Evolutionary conservation across 768 basidiomycete species (phyloP).

Genomic region (Lentinula raphanica): DNA sequence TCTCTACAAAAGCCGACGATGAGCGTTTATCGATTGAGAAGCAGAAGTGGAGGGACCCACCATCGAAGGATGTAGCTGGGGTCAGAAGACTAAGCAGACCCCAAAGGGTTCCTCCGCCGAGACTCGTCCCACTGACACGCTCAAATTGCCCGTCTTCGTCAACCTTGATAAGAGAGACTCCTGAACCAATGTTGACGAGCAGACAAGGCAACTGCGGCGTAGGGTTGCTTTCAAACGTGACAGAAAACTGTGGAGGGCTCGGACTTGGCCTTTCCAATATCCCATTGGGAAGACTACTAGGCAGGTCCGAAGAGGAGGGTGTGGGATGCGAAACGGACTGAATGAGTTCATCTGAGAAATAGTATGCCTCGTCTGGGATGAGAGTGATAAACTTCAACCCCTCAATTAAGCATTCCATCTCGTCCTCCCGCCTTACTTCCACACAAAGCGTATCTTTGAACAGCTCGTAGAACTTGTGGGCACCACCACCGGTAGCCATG

Average conservation of each 20-base stretch:
- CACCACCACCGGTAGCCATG: constrained; percentile 97
- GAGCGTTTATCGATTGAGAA: neutral
- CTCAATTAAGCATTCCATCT: constrained; percentile 98
- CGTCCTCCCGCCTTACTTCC: constrained; percentile 87
- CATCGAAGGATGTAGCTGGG: constrained; percentile 93
- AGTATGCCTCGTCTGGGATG: constrained; percentile 97
- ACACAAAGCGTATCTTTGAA: constrained; percentile 72
- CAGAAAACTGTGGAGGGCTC: constrained; percentile 81
- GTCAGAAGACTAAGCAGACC: constrained; percentile 91
- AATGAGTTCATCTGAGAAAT: constrained; percentile 96
- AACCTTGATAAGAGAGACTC: constrained; percentile 95
- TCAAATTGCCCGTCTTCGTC: constrained; percentile 94
- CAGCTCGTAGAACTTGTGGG: constrained; percentile 87
- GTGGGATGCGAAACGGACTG: constrained; percentile 46
- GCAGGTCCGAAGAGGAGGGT: constrained; percentile 12
- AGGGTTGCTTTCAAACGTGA: constrained; percentile 81
- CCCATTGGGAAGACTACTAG: constrained; percentile 13
- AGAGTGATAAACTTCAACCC: constrained; percentile 94
- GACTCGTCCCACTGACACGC: constrained; percentile 93
- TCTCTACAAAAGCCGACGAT: constrained; percentile 52
- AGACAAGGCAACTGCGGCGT: constrained; percentile 90
- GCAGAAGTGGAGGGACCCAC: constrained; percentile 40
- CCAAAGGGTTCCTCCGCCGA: constrained; percentile 98
- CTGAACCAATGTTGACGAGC: constrained; percentile 96
- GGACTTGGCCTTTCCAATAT: constrained; percentile 81